Evolutionary conservation across 164 flowering plant species (phyloP), one percentile per base, ranked within the genome.

Genomic region (Tetrastigma voinierianum): DNA sequence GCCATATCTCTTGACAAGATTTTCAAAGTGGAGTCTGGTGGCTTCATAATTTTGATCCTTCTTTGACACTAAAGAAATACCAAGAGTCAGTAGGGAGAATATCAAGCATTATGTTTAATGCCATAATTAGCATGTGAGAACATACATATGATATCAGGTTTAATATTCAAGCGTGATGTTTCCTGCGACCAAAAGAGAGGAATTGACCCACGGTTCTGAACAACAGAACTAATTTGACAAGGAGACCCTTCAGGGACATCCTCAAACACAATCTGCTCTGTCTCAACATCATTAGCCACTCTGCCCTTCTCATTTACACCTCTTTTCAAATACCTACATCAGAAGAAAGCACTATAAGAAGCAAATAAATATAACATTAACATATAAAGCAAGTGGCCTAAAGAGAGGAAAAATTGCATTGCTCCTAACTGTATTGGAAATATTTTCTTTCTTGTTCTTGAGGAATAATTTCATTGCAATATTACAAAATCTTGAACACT

Each of bases 271-370:
- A 96, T 96, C 67, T 96, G 99, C 76, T 96, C 99, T n/a, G 99
- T 93, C 82, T 96, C 99, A 52, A 96, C 99, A 80, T 93, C 99
- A 78, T 96, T 96, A 47, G 99, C 98, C 17, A 91, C 99, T 73
- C 91, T 84, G 25, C 99, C 99, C 68, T 86, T 82, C 72, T 90
- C 91, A 79, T 96, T 96, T 17, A 96, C 93, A 65, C 99, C 99
- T 47, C 99, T 86, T 76, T 91, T 96, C 67, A 93, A 71, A 65
- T 93, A 96, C 82, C 99, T 96, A 69, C 45, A 64, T 6, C 18
- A 17, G 20, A 56, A 40, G 45, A 44, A 25, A 43, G 2, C 55
- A 46, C 3, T 55, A 4, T 11, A 20, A 19, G 14, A 57, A 12
- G 54, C 4, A 56, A 19, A 15, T 46, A 14, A 53, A 53, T 4